These are phyloP conservation scores for Cercospora sp. DNA, from an alignment of 2,329 filamentous ascomycete genomes.

Conservation along the genomic window DNA sequence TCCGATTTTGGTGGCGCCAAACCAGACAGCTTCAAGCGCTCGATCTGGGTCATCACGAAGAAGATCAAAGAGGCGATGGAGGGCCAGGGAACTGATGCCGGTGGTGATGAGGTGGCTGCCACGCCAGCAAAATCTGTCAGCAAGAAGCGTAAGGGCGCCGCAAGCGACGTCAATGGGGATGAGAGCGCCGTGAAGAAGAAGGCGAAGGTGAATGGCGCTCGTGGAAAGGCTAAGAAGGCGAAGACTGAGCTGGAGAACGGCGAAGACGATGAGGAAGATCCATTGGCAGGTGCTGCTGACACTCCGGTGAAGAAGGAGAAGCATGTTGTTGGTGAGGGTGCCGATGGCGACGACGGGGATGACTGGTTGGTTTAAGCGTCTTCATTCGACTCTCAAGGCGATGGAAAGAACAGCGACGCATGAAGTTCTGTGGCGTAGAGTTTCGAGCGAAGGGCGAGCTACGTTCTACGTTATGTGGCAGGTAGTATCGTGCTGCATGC, in stretches of 20 bases:
- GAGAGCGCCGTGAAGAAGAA: slow-evolving; percentile 11
- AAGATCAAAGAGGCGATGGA: slow-evolving; percentile 27
- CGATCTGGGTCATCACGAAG: slow-evolving; percentile 30
- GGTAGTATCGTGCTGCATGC: too few species aligned
- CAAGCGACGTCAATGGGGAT: slow-evolving; percentile 9
- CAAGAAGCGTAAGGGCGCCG: slow-evolving; percentile 22
- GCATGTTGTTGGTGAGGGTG: background rate
- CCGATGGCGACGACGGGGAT: slow-evolving; percentile 7
- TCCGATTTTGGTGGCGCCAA: slow-evolving; percentile 25
- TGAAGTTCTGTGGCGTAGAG: background rate
- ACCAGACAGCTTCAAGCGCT: slow-evolving; percentile 28
- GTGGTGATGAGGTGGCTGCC: background rate
- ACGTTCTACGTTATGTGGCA: background rate
- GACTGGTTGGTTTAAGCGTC: slow-evolving; percentile 8
- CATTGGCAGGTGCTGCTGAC: background rate
- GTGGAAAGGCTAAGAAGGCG: slow-evolving; percentile 15
- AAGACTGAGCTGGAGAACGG: background rate
- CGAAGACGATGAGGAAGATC: slow-evolving; percentile 1
- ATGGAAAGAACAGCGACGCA: background rate
- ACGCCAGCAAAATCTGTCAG: slow-evolving; percentile 17
- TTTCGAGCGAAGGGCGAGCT: background rate
- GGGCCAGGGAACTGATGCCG: background rate
- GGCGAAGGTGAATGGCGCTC: slow-evolving; percentile 7
- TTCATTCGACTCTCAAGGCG: background rate
- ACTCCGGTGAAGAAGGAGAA: background rate